Base-by-base conservation (phyloP, 116 monocot genomes). In the Dioscorea cayenensis region DNA sequence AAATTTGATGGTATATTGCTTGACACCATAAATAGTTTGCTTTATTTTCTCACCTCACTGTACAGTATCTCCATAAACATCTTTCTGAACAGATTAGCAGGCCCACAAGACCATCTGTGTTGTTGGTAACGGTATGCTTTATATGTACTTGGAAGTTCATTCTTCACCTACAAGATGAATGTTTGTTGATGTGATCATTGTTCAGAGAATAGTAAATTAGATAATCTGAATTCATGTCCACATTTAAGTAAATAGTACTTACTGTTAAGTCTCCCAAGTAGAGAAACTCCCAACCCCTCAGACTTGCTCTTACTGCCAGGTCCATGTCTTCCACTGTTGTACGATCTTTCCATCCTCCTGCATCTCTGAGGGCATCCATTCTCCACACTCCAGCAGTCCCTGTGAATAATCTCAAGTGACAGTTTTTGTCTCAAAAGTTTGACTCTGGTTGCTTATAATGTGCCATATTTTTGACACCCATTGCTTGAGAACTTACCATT, bases 301-400 rank as follows among this genome's bases (percentile, higher is more conserved):
- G 90, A 28, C 77, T 82, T 36, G 90, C 90, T 68, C 90, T 80
- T 29, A 90, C 86, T 32, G 86, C 84, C 3, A 90, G 68, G 63
- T 90, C 90, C 90, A 90, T 90, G 63, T 90, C 90, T 77, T 90
- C 86, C 27, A 90, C 90, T 3, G 90, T 86, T 18, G 90, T 90
- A 21, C 90, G 61, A 63, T 90, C 90, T 75, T 90, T 90, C 90
- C 90, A 90, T n/a, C 90, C 90, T 14, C 90, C 90, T 6, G 90
- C 78, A 71, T 90, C 86, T 14, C 16, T 77, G 2, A 90, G 72
- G 1, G 90, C 90, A 35, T 81, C 74, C 16, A 84, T 59, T 67
- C 90, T 76, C 86, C 90, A 90, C 2, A 90, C 86, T 37, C 90
- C 90, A 62, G 90, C 90, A 72, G 90, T 90, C 6, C 89, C 85